Conservation (phyloP, 768 basidiomycete genomes). For the Boletus sp. region DNA sequence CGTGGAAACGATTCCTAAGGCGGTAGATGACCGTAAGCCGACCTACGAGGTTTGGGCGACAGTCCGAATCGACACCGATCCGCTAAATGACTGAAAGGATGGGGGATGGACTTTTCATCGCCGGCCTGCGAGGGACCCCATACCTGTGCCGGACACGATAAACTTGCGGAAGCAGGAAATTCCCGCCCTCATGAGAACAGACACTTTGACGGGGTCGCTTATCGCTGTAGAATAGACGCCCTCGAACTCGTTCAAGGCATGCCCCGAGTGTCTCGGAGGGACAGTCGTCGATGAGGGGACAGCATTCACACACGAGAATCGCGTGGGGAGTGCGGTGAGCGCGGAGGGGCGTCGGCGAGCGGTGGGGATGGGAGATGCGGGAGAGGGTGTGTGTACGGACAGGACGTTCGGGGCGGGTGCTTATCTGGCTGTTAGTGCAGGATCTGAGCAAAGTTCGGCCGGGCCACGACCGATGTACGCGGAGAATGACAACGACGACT, state of each 20-base stretch:
- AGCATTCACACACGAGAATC: too few species aligned
- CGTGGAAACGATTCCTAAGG: too few species aligned
- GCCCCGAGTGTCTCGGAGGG: slow-evolving; percentile 2
- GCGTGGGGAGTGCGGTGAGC: slow-evolving; percentile 10
- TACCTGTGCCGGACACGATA: background rate
- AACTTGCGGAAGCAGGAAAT: background rate
- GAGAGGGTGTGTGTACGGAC: background rate
- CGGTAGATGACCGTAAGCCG: too few species aligned
- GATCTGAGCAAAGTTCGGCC: slow-evolving; percentile 7
- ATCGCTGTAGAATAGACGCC: background rate
- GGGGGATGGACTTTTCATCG: too few species aligned
- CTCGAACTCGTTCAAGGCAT: background rate
- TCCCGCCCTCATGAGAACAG: background rate
- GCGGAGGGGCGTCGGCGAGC: background rate
- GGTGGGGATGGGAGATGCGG: too few species aligned
- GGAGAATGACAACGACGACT: slow-evolving; percentile 29
- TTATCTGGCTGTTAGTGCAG: background rate
- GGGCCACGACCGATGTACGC: slow-evolving; percentile 25
- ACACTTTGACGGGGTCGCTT: too few species aligned
- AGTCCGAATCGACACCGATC: too few species aligned
- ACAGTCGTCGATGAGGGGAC: background rate
- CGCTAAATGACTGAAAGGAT: too few species aligned
- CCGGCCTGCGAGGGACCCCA: too few species aligned
- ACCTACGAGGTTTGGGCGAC: too few species aligned
- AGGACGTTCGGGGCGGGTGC: background rate